phyloP scores from a whole-genome alignment of 257 asterid genomes.

The Coffea eugenioides region DNA sequence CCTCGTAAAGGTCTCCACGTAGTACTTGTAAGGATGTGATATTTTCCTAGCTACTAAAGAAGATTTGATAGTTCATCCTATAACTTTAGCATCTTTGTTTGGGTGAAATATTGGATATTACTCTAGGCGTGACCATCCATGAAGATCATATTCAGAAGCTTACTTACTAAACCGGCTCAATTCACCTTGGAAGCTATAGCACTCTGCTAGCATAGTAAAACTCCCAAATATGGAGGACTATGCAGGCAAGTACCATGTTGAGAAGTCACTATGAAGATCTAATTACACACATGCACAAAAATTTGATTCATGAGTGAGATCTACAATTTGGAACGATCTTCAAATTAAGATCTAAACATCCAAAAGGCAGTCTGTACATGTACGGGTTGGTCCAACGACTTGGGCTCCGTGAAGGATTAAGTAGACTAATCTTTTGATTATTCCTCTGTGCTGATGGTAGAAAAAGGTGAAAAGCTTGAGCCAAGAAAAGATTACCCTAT shows the following conservation, averaged over 20 bases:
- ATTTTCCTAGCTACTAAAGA: too few relatives aligned
- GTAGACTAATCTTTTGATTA: background rate
- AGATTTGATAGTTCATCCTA: too few relatives aligned
- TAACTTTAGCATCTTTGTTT: too few relatives aligned
- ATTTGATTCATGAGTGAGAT: background rate
- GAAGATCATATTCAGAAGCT: too few relatives aligned
- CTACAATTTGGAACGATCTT: background rate
- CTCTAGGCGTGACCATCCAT: too few relatives aligned
- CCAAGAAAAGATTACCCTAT: background rate
- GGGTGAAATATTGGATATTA: too few relatives aligned
- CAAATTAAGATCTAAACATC: background rate
- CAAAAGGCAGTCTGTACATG: too few relatives aligned
- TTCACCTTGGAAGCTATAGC: too few relatives aligned
- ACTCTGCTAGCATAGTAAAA: background rate
- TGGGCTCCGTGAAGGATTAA: background rate
- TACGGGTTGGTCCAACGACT: background rate
- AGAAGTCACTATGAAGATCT: background rate
- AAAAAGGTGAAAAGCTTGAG: background rate
- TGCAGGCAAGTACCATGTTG: background rate
- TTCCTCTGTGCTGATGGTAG: background rate
- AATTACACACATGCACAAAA: background rate
- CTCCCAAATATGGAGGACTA: background rate
- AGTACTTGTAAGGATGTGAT: too few relatives aligned
- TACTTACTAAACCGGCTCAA: too few relatives aligned
- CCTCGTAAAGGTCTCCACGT: too few relatives aligned